Evolutionary conservation across 2,329 filamentous ascomycete genomes (phyloP).

Genomic region (Rhynchosporium graminicola): DNA sequence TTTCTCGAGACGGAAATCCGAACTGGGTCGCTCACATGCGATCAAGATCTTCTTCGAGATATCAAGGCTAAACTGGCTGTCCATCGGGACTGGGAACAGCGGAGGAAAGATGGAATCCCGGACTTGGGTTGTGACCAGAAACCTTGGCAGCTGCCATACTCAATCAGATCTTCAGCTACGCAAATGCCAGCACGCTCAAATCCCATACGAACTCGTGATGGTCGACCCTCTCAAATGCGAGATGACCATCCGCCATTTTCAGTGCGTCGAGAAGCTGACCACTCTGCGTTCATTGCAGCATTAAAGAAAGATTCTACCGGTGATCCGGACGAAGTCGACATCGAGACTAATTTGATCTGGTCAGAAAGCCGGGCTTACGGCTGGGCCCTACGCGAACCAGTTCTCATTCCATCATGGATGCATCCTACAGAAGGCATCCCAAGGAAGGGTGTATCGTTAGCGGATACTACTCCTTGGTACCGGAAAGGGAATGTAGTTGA

Average conservation of each 20-base stretch:
- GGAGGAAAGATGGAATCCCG: slow-evolving; percentile 10
- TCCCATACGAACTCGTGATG: slow-evolving; percentile 20
- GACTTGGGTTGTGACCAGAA: slow-evolving; percentile 5
- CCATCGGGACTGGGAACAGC: slow-evolving; percentile 32
- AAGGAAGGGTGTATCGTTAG: slow-evolving; percentile 19
- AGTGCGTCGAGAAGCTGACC: slow-evolving; percentile 25
- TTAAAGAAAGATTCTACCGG: slow-evolving; percentile 25
- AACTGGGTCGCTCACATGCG: slow-evolving; percentile 1
- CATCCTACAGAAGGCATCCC: slow-evolving; percentile 32
- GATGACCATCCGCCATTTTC: slow-evolving; percentile 34
- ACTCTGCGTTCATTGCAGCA: slow-evolving; percentile 27
- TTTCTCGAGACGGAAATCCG: slow-evolving; percentile 24
- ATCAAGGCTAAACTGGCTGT: slow-evolving; percentile 31
- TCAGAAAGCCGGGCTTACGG: slow-evolving; percentile 33
- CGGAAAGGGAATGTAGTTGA: not conserved
- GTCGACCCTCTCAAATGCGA: slow-evolving; percentile 27
- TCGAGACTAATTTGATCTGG: slow-evolving; percentile 28
- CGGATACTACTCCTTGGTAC: slow-evolving; percentile 25
- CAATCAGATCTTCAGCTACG: slow-evolving; percentile 27
- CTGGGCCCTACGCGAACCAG: slow-evolving; percentile 31
- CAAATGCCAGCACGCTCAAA: slow-evolving; percentile 18
- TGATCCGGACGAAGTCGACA: slow-evolving; percentile 28
- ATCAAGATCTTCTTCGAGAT: slow-evolving; percentile 27
- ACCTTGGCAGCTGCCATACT: slow-evolving; percentile 21
- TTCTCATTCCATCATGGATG: slow-evolving; percentile 36